phyloP scores from a whole-genome alignment of 2,329 filamentous ascomycete species.

The Pleoardoris graminearum region DNA sequence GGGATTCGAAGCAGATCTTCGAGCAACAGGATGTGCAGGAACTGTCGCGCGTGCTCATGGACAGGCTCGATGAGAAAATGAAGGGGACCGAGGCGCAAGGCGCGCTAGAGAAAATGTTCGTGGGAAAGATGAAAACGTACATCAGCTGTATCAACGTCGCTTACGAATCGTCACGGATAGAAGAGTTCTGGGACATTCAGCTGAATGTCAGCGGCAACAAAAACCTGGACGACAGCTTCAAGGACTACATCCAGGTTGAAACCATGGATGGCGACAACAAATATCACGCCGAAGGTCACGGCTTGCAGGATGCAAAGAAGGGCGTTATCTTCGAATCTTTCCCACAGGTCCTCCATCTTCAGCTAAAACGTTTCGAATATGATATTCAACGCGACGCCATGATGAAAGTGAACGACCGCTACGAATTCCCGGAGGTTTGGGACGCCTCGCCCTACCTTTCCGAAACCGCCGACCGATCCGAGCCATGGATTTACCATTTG shows the following conservation, averaged over 20 bases:
- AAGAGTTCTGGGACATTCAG: conserved; percentile 99
- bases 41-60: conserved; percentile 94
- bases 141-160: conserved; percentile 98
- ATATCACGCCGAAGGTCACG: conserved; percentile 90
- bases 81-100: conserved; percentile 93
- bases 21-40: conserved; percentile 99
- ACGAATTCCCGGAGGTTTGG: conserved; percentile 83
- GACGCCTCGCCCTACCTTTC: conserved; percentile 87
- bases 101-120: conserved; percentile 86
- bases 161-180: conserved; percentile 91
- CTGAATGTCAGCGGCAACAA: conserved; percentile 95
- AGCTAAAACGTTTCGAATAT: conserved; percentile 97
- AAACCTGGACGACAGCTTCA: conserved; percentile 90
- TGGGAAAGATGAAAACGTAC: conserved; percentile 98
- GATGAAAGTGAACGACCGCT: conserved; percentile 97
- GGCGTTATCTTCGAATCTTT: conserved; percentile 97
- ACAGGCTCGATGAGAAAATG: conserved; percentile 96
- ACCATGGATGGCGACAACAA: conserved; percentile 98
- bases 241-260: conserved; percentile 94
- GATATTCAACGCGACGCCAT: conserved; percentile 94
- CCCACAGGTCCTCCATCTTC: conserved; percentile 89
- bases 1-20: conserved; percentile 97
- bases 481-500: conserved; percentile 88
- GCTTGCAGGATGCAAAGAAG: conserved; percentile 94
- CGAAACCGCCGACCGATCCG: conserved; percentile 81